phyloP scores from a whole-genome alignment of 2,329 filamentous ascomycete genomes.

The Colletotrichum liriopes region DNA sequence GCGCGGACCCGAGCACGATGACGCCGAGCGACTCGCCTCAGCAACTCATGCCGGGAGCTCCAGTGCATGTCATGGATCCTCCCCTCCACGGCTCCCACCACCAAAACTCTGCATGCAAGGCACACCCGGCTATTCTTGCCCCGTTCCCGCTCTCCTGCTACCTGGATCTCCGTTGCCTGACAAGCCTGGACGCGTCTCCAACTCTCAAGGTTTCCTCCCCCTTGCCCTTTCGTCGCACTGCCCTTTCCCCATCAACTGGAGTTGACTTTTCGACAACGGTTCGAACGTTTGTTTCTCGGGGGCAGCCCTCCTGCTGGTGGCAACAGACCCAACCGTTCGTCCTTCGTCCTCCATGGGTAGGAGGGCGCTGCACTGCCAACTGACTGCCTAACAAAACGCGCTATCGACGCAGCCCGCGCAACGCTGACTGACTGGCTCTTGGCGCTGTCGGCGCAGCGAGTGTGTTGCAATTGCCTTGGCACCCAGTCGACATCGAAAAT shows the following conservation, averaged over 20 bases:
- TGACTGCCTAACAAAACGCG: background rate
- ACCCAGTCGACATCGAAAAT: background rate
- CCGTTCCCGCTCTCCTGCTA: background rate
- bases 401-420: background rate
- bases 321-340: background rate
- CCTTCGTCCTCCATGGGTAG: too few relatives aligned
- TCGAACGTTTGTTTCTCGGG: background rate
- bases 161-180: background rate
- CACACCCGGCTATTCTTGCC: slow-evolving; percentile 36
- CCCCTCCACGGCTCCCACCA: slow-evolving; percentile 1
- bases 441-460: slow-evolving; percentile 32
- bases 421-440: slow-evolving; percentile 18
- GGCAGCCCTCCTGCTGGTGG: background rate
- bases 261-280: background rate
- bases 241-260: background rate
- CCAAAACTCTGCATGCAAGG: slow-evolving; percentile 39
- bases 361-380: background rate
- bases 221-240: background rate
- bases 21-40: slow-evolving; percentile 17
- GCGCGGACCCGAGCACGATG: slow-evolving; percentile 26
- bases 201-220: background rate
- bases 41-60: slow-evolving; percentile 31
- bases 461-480: slow-evolving; percentile 25
- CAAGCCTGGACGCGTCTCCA: background rate
- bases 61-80: background rate